phyloP scores from a whole-genome alignment of 2,329 filamentous ascomycete genomes.

The Tothia fuscella region DNA sequence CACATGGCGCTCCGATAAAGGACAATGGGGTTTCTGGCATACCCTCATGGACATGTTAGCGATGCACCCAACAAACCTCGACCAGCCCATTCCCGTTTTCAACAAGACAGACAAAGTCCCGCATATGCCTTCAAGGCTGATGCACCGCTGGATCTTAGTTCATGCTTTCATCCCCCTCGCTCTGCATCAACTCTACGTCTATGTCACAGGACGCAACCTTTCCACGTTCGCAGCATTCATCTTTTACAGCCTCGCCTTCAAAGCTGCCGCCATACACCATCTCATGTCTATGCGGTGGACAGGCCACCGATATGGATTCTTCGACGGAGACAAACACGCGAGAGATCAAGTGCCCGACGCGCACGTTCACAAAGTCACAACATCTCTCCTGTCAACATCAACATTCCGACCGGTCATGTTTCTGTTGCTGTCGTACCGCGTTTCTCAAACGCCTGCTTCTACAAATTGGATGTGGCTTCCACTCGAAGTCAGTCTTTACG shows the following conservation, averaged over 20 bases:
- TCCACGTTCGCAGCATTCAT: slow-evolving; percentile 21
- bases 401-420: slow-evolving; percentile 24
- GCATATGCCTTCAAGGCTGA: slow-evolving; percentile 24
- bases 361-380: slow-evolving; percentile 18
- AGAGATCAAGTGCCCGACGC: slow-evolving; percentile 32
- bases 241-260: slow-evolving; percentile 30
- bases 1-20: slow-evolving; percentile 8
- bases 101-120: slow-evolving; percentile 32
- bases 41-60: neutral
- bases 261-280: slow-evolving; percentile 28
- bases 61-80: slow-evolving; percentile 8
- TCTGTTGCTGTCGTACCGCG: slow-evolving; percentile 22
- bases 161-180: slow-evolving; percentile 27
- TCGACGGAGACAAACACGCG: slow-evolving; percentile 34
- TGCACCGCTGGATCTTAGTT: slow-evolving; percentile 29
- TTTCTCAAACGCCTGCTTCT: slow-evolving; percentile 15
- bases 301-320: slow-evolving; percentile 28
- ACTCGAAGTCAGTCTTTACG: slow-evolving; percentile 29
- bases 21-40: slow-evolving; percentile 11
- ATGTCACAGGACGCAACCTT: slow-evolving; percentile 22
- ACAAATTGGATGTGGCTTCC: slow-evolving; percentile 27
- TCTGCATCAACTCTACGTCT: slow-evolving; percentile 26
- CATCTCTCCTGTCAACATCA: slow-evolving; percentile 24
- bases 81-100: slow-evolving; percentile 27
- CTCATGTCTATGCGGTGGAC: slow-evolving; percentile 27